Evolutionary conservation across 1,284 basidiomycete species (phyloP), one percentile per base, ranked within the genome.

Genomic region (Leccinum griseonigrum): DNA sequence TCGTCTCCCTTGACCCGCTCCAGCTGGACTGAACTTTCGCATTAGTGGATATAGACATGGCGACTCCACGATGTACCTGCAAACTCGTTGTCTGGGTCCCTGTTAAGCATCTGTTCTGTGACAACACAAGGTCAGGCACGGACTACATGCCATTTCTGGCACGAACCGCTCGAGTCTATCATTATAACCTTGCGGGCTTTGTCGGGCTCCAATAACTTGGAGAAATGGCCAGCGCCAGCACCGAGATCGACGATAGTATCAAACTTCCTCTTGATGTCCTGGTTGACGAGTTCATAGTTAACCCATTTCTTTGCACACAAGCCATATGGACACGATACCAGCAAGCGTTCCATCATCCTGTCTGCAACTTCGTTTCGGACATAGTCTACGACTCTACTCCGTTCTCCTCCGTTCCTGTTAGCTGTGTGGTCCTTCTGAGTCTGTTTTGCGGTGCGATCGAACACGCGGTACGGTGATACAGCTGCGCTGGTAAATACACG

Each of bases 181-280:
- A 99, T 93, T 53, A 92, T 81, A 13, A 90, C 85, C 72, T 91
- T 93, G 68, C 85, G 78, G 1, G 90, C 87, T 64, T 87, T 88
- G 54, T 87, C 79, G 4, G 80, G 76, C 69, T 95, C 93, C 36
- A 99, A 73, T 34, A 96, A 80, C 72, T 91, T 94, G 1, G 94
- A 87, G 67, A 99, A 87, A 76, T 96, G 94, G 2, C 97, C 97
- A 1, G 97, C 82, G n/a, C 97, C 96, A n/a, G 94, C 88, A 1
- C 95, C 94, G 26, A 98, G 79, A 76, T 99, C 97, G 14, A 99
- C 79, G 22, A 99, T 81, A 2, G 85, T 83, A 54, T 82, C 79
- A 68, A 96, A 97, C 48, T 86, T 88, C 46, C 90, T 84, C 77
- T 94, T 96, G 66, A 99, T 91, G 74, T 99, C 97, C 94, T 97